Evolutionary conservation across 352 stramenopile species (phyloP), one percentile per base, ranked within the genome.

Genomic region (Phytophthora hibernalis): DNA sequence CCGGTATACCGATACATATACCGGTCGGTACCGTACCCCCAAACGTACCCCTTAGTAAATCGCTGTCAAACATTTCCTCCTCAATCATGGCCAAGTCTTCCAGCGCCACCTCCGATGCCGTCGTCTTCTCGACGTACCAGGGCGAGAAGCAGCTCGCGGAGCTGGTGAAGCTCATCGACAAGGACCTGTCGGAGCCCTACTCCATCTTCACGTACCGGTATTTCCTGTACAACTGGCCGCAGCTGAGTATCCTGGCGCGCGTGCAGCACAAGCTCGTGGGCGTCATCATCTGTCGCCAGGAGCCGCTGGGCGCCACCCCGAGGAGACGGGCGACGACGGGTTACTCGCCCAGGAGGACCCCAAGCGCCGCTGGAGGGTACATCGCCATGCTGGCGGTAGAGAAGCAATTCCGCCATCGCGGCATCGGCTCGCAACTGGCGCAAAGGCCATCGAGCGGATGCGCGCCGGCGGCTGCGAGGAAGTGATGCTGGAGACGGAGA

Each of bases 171-270:
- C 87, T 98, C 48, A 97, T 98, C 54, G 91, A 97, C 71, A 96
- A 97, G 74, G 95, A 98, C 60, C 80, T 98, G 30, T 97, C 87
- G 3, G 95, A 98, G 76, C 95, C 95, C 10, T 98, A 98, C 79
- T 98, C 91, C 24, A 93, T 98, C 61, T 98, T 98, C 79, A 98
- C 95, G 52, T 98, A 98, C 77, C 87, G 95, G n/a, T 98, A 98
- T 72, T 98, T 98, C 70, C 79, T 98, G 49, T 95, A 95, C 76
- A 97, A 96, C 69, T 98, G 94, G 94, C 95, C 95, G 16, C 78
- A 97, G 50, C 79, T 98, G 45, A 98, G 92, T 54, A 80, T 98
- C 42, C 71, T 97, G 40, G 94, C 88, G 45, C 83, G 85, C 13
- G 74, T 93, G 56, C 85, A 93, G 52, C 81, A 93, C 31, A 93